phyloP scores from a whole-genome alignment of 2,329 filamentous ascomycete genomes.

The Colletotrichum melonis region DNA sequence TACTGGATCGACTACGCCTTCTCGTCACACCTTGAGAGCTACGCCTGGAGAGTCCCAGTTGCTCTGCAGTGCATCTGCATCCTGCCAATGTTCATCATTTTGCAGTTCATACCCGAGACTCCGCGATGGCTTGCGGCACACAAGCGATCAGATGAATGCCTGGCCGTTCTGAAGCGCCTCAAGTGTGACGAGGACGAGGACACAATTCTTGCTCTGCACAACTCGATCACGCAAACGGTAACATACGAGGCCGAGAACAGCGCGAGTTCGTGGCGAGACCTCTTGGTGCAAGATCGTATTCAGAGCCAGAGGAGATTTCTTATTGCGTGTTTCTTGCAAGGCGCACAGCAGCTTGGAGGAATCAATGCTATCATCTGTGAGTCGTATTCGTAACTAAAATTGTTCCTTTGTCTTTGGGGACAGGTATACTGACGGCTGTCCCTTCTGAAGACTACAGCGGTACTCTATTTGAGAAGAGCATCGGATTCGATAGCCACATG shows the following conservation, averaged over 20 bases:
- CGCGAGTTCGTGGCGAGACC: constrained; percentile 42
- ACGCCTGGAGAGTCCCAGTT: constrained; percentile 54
- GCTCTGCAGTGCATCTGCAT: constrained; percentile 54
- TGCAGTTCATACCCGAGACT: constrained; percentile 54
- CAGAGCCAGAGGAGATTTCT: constrained; percentile 45
- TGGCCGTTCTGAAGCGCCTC: constrained; percentile 52
- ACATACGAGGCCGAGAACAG: constrained; percentile 47
- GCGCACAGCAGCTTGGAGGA: constrained; percentile 58
- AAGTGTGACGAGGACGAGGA: constrained; percentile 38
- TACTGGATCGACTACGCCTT: constrained; percentile 60
- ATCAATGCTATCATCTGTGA: constrained; percentile 61
- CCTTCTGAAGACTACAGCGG: constrained; percentile 51
- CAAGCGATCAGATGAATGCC: constrained; percentile 49
- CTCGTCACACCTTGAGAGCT: constrained; percentile 43
- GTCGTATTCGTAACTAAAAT: neutral
- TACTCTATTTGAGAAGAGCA: constrained; percentile 57
- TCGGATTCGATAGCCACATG: constrained; percentile 54
- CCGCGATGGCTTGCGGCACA: constrained; percentile 56
- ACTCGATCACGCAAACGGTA: constrained; percentile 46
- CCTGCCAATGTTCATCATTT: constrained; percentile 50
- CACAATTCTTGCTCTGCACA: constrained; percentile 41
- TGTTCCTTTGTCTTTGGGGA: neutral
- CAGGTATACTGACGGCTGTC: neutral
- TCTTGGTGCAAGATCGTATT: constrained; percentile 47
- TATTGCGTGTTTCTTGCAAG: constrained; percentile 45